These are phyloP conservation scores for Achaetomium macrosporum DNA, from an alignment of 2,329 filamentous ascomycete species.

Conservation along the genomic window DNA sequence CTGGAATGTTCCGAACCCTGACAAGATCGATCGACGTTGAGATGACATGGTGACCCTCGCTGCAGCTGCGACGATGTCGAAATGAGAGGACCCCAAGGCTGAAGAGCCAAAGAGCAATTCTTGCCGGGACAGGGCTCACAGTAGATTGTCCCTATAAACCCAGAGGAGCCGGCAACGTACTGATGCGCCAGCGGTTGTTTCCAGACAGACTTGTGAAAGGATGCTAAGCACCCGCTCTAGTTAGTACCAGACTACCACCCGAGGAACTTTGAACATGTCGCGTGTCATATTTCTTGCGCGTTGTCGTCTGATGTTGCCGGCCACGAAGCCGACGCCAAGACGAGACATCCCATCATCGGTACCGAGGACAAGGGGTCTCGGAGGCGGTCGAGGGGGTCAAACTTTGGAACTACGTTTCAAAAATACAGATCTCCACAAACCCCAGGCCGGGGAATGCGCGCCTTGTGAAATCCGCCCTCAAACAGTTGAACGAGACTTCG, in stretches of 20 bases:
- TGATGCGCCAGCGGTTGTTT: too few relatives aligned
- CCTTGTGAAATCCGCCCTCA: neutral
- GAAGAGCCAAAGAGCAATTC: neutral
- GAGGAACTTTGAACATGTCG: neutral
- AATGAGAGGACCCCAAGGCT: constrained; percentile 5
- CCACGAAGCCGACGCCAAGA: constrained; percentile 10
- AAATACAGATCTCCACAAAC: constrained; percentile 18
- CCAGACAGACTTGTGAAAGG: too few relatives aligned
- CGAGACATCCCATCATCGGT: constrained; percentile 1
- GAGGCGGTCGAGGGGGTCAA: constrained; percentile 5
- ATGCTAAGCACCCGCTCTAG: neutral
- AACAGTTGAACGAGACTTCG: too few relatives aligned
- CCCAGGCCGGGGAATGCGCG: neutral
- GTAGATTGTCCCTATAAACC: too few relatives aligned
- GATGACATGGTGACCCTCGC: neutral
- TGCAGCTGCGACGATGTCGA: constrained; percentile 11
- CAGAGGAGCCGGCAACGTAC: too few relatives aligned
- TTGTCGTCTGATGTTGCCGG: constrained; percentile 5
- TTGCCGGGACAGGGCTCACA: too few relatives aligned
- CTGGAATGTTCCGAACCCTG: constrained; percentile 2
- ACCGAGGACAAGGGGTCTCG: constrained; percentile 17
- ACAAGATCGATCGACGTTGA: constrained; percentile 5
- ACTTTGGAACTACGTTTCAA: constrained; percentile 17
- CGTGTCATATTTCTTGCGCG: neutral
- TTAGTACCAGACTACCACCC: too few relatives aligned